Base-by-base conservation (phyloP, 495 filamentous ascomycete genomes). In the Glarea lozoyensis region DNA sequence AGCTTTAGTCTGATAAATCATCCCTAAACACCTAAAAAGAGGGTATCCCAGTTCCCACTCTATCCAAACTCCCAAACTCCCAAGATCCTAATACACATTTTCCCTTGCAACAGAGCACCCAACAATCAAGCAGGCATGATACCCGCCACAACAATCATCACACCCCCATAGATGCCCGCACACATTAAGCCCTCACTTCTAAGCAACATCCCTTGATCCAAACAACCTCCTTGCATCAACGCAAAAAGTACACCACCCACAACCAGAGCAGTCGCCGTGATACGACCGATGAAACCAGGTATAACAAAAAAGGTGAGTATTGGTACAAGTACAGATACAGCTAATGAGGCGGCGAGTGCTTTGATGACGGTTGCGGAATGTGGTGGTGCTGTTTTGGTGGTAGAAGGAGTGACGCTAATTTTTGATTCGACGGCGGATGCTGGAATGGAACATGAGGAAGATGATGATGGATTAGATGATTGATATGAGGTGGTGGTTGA, bases 241-340 rank as follows among this genome's bases (percentile, higher is more conserved):
- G 40, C 52, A 16, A 49, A 53, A 2, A 63, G 35, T 3, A 60
- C 54, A 16, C 58, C 52, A 1, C 52, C 34, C 1, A 55, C 60
- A 0, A 67, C 62, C 2, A 69, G 50, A 11, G 57, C 29, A 1
- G 73, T 68, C 20, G 78, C 65, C 0, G 70, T 67, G 36, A 80
- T 59, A 21, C 76, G 66, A 13, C 71, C 72, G 1, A 70, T 57
- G 48, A 78, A 76, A 16, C 71, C 69, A 0, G 69, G 69, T 22
- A 72, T 68, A 2, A 72, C 50, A 2, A 57, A 54, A 55, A 82
- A 83, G 3, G 76, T 73, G 20, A 83, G 55, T 13, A 84, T 67
- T 0, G 78, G 78, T 7, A 80, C 53, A 5, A 80, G 60, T 10
- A 81, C 57, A 0, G 74, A 67, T 3, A 71, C 66, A 0, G 75